These are phyloP conservation scores for Chaetothyriales sp. DNA, from an alignment of 2,329 filamentous ascomycete genomes.

Conservation along the genomic window DNA sequence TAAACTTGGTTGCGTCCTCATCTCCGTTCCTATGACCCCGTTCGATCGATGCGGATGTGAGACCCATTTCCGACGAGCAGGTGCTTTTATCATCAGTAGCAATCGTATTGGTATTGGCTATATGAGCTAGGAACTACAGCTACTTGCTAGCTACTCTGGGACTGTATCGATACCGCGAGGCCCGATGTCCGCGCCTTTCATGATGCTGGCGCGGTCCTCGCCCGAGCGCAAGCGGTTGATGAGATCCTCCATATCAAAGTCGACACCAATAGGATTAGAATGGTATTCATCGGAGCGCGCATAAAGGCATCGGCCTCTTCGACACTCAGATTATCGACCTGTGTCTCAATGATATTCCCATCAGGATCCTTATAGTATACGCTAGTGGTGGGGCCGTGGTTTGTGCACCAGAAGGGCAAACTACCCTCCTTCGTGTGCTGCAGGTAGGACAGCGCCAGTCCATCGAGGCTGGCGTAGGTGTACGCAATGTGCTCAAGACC, in stretches of 20 bases:
- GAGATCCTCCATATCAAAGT: constrained; percentile 4
- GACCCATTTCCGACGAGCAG: too few relatives aligned
- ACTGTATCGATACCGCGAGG: background rate
- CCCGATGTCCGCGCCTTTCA: constrained; percentile 1
- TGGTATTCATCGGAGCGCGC: background rate
- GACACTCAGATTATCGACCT: constrained; percentile 31
- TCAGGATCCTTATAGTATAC: constrained; percentile 40
- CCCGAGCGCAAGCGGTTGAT: background rate
- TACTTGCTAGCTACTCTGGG: background rate
- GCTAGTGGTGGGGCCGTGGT: constrained; percentile 36
- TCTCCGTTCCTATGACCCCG: too few relatives aligned
- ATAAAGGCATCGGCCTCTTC: constrained; percentile 7
- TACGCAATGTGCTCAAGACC: constrained; percentile 35
- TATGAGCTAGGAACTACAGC: background rate
- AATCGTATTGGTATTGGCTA: too few relatives aligned
- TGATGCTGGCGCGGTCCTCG: constrained; percentile 2
- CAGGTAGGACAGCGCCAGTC: constrained; percentile 26
- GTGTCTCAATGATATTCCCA: constrained; percentile 35
- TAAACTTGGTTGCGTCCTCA: too few relatives aligned
- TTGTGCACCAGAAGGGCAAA: constrained; percentile 30
- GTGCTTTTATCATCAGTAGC: too few relatives aligned
- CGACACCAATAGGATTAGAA: constrained; percentile 8
- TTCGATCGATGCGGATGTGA: too few relatives aligned
- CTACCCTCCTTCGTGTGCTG: constrained; percentile 10
- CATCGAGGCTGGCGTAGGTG: constrained; percentile 24